A percentile compares a stretch with the other conserved stretches of the same genome.
Conservation (phyloP, 1,284 basidiomycete species). For the Sphaerobolus stellatus region DNA sequence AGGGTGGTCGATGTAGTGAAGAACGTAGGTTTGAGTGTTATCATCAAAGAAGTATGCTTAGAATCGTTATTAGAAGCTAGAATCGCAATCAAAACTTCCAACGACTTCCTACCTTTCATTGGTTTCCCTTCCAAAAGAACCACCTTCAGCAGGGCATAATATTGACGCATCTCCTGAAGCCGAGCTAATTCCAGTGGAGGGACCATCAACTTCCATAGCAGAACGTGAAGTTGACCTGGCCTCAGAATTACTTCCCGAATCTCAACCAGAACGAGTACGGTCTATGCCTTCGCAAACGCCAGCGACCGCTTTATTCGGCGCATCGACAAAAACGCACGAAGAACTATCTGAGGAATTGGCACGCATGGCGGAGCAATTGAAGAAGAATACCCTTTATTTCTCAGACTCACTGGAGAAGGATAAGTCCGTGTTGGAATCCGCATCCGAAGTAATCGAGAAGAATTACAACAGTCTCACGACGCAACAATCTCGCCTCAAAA, state of each 20-base stretch:
- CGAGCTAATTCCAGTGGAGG: too few species aligned
- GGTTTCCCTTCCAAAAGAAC: constrained; percentile 22
- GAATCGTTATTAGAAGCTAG: constrained; percentile 34
- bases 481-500: constrained; percentile 60
- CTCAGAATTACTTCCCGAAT: constrained; percentile 13
- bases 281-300: constrained; percentile 22
- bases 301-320: constrained; percentile 15
- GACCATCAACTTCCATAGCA: too few species aligned
- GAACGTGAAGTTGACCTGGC: too few species aligned
- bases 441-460: constrained; percentile 65
- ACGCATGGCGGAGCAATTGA: constrained; percentile 75
- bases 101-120: constrained; percentile 37
- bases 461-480: constrained; percentile 71
- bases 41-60: too few species aligned
- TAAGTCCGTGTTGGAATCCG: constrained; percentile 54
- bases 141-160: constrained; percentile 15
- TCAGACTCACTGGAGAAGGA: constrained; percentile 64
- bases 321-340: constrained; percentile 46
- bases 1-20: constrained; percentile 47
- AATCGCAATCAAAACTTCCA: constrained; percentile 38
- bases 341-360: constrained; percentile 72
- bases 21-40: too few species aligned
- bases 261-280: constrained; percentile 15
- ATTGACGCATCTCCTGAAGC: constrained; percentile 10
- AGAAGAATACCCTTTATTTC: constrained; percentile 71